These are phyloP conservation scores for Oidiodendron maius DNA, from an alignment of 495 filamentous ascomycete genomes.

Conservation along the genomic window DNA sequence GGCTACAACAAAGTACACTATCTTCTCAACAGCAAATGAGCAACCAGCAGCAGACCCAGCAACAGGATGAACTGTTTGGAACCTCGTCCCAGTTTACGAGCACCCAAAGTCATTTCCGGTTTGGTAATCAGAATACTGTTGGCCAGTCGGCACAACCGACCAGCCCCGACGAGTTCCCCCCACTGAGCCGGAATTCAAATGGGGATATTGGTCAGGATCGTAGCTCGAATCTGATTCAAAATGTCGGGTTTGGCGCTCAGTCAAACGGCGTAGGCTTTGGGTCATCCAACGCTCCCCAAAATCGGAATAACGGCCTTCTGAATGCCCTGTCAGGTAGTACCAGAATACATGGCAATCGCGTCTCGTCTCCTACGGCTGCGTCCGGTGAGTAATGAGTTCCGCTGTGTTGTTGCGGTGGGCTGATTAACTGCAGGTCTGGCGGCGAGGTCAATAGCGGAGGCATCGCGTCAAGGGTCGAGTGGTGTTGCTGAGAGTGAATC, in stretches of 20 bases:
- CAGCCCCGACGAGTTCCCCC: constrained; percentile 76
- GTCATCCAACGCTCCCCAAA: constrained; percentile 16
- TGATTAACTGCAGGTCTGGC: too few species aligned
- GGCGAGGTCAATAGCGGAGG: constrained; percentile 19
- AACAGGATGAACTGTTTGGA: constrained; percentile 53
- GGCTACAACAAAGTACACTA: constrained; percentile 47
- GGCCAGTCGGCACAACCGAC: constrained; percentile 60
- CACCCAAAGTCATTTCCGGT: constrained; percentile 55
- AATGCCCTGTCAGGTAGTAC: constrained; percentile 47
- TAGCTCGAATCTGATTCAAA: constrained; percentile 56
- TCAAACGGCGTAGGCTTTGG: constrained; percentile 40
- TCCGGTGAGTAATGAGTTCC: constrained; percentile 12
- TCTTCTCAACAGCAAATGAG: constrained; percentile 41
- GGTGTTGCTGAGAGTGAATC: constrained; percentile 15
- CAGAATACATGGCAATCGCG: constrained; percentile 16
- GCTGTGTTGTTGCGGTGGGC: too few species aligned
- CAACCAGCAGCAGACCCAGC: constrained; percentile 44
- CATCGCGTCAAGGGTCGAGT: constrained; percentile 8
- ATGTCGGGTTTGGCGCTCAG: constrained; percentile 56
- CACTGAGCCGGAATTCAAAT: constrained; percentile 65
- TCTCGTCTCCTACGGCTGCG: constrained; percentile 18
- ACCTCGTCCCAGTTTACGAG: constrained; percentile 48
- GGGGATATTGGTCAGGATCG: constrained; percentile 69
- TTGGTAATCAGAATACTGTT: constrained; percentile 44
- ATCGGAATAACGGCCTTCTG: constrained; percentile 47